Base-by-base conservation (phyloP, 306 rosid genomes). In the Castanea mollissima region DNA sequence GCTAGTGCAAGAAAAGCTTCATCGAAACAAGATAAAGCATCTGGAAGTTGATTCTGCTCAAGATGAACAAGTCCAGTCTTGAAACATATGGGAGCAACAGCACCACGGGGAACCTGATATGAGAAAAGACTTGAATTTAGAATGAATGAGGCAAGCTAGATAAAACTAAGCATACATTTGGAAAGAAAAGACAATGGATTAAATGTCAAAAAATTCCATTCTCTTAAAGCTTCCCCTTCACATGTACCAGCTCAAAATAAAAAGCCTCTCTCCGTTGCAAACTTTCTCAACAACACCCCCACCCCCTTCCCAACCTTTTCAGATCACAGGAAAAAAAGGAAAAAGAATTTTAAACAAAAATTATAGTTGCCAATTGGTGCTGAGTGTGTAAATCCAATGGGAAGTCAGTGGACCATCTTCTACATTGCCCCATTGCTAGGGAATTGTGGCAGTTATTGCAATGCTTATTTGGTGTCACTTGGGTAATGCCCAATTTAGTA, bases 51-150 rank as follows among this genome's bases (percentile, higher is more conserved):
- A 88, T 96, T 96, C 83, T 85, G 92, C 82, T 96, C 99, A 69
- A 96, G 97, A 88, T 96, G 98, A 82, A 91, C 90, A 80, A 96
- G 92, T 81, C 99, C 99, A 81, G 87, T 93, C 89, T 93, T 96
- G 91, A 96, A 96, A 76, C 99, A 96, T 73, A 91, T 44, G 67
- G 98, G 73, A 83, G 98, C 97, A 76, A 86, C 83, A 81, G 96
- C 99, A 73, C 96, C 99, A 76, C 90, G 97, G 52, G 99, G 99
- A 84, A 96, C 94, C 99, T 96, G 88, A 60, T 74, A 87, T 6
- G 56, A 68, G 77, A 76, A 86, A 80, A 80, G 55, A 55, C 86
- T 78, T 70, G 79, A 79, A 74, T 76, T 54, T 64, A 65, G 72
- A 73, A 41, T 76, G 56, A 74, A 70, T 21, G 18, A 71, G 73